Evolutionary conservation across 2,329 filamentous ascomycete species (phyloP).

Genomic region (Grosmannia penicillata): DNA sequence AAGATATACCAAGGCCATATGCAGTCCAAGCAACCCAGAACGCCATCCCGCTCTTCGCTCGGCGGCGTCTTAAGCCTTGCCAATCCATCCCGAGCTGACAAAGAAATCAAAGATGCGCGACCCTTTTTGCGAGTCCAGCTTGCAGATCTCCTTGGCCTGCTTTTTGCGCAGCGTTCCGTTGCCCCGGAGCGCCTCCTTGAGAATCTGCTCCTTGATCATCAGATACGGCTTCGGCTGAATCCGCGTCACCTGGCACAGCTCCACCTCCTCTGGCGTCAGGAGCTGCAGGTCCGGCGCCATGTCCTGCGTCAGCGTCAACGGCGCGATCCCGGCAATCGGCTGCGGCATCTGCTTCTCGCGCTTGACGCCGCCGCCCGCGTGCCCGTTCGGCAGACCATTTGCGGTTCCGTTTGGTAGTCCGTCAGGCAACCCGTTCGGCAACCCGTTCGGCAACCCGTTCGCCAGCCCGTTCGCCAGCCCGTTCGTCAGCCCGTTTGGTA

Average conservation of each 20-base stretch:
- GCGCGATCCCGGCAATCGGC: conserved; percentile 44
- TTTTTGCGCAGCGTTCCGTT: conserved; percentile 90
- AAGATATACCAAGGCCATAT: too few relatives aligned
- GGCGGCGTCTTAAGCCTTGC: conserved; percentile 58
- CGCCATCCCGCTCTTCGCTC: too few relatives aligned
- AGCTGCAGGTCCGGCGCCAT: conserved; percentile 73
- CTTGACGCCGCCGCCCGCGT: conserved; percentile 15
- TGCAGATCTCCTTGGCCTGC: conserved; percentile 71
- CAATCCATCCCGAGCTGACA: conserved; percentile 83
- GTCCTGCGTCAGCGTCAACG: conserved; percentile 57
- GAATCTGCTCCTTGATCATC: conserved; percentile 83
- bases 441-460: too few relatives aligned
- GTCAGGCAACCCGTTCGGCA: too few relatives aligned
- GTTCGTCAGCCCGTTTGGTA: too few relatives aligned
- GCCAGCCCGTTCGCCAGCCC: too few relatives aligned
- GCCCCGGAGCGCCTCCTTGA: conserved; percentile 79
- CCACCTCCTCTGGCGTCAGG: conserved; percentile 67
- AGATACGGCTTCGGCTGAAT: conserved; percentile 90
- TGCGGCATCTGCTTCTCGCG: conserved; percentile 38
- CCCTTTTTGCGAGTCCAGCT: conserved; percentile 73
- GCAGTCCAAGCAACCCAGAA: too few relatives aligned
- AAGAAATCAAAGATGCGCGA: conserved; percentile 88
- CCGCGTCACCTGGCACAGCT: conserved; percentile 71
- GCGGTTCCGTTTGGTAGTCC: conserved; percentile 20
- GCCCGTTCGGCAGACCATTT: conserved; percentile 10